phyloP scores from a whole-genome alignment of 495 filamentous ascomycete species.

The Astrocystis sublimbata region DNA sequence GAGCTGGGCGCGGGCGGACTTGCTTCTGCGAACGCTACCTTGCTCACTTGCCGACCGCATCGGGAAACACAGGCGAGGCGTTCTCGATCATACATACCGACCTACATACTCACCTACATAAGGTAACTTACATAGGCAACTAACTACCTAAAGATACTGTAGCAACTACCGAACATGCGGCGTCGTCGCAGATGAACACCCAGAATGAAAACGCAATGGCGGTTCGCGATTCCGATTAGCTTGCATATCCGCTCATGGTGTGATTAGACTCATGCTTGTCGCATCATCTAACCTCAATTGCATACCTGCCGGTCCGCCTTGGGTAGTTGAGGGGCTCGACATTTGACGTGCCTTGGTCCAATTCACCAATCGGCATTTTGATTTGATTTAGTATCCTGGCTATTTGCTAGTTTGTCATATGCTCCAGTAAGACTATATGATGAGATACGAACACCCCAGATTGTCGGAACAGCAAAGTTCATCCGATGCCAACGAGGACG shows the following conservation, averaged over 20 bases:
- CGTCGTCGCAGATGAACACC: not conserved
- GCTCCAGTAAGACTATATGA: not conserved
- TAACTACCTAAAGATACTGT: not conserved
- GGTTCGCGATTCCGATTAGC: not conserved
- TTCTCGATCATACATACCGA: not conserved
- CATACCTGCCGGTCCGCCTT: not conserved
- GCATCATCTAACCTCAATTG: slow-evolving; percentile 3
- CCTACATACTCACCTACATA: too few relatives aligned
- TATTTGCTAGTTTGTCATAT: not conserved
- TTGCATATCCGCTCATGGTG: slow-evolving; percentile 3
- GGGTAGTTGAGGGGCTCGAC: not conserved
- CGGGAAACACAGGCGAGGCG: not conserved
- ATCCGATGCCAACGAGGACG: not conserved
- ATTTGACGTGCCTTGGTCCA: not conserved
- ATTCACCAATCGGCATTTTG: slow-evolving; percentile 5
- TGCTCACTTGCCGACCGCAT: too few relatives aligned
- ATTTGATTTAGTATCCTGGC: not conserved
- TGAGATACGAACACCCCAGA: not conserved
- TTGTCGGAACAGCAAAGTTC: not conserved
- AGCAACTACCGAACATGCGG: not conserved
- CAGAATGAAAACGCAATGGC: not conserved
- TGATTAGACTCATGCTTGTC: slow-evolving; percentile 1
- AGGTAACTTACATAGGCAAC: too few relatives aligned
- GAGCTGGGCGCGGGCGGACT: not conserved
- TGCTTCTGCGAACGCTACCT: not conserved